Evolutionary conservation across 164 flowering plant genomes (phyloP).

Genomic region (Berberis thunbergii): DNA sequence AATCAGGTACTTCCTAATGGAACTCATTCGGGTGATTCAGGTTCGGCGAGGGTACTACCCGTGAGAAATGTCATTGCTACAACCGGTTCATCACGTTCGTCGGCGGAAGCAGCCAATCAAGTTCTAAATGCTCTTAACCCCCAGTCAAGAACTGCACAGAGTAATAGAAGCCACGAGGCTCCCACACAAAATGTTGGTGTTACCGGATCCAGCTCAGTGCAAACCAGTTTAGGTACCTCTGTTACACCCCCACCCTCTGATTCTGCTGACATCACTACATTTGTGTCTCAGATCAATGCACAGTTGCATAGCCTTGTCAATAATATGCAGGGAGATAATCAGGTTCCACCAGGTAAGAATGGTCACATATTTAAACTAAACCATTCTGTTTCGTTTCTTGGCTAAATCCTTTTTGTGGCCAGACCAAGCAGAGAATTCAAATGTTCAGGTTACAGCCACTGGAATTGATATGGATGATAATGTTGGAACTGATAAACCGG

Average conservation of each 20-base stretch:
- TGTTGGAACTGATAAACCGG: constrained; percentile 13
- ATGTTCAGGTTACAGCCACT: constrained; percentile 18
- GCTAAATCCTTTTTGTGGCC: constrained; percentile 5
- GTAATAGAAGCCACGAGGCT: constrained; percentile 7
- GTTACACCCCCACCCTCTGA: constrained; percentile 26
- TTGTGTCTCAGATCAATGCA: constrained; percentile 35
- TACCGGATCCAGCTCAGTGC: constrained; percentile 21
- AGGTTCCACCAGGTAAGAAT: constrained; percentile 33
- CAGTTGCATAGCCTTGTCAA: constrained; percentile 31
- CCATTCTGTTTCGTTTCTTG: neutral
- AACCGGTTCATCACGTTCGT: constrained; percentile 19
- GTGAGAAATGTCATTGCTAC: constrained; percentile 20
- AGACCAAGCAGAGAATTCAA: constrained; percentile 28
- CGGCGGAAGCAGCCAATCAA: constrained; percentile 16
- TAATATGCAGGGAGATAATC: constrained; percentile 27
- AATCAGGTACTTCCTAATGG: constrained; percentile 11
- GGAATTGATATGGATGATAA: constrained; percentile 13
- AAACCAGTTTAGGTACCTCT: constrained; percentile 23
- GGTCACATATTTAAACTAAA: neutral
- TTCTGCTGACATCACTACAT: constrained; percentile 22
- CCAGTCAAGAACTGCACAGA: constrained; percentile 17
- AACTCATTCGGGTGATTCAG: constrained; percentile 14
- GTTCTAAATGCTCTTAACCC: constrained; percentile 15
- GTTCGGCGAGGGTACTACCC: constrained; percentile 13
- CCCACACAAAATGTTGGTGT: constrained; percentile 18